Evolutionary conservation across 108 stramenopile genomes (phyloP).

Genomic region (Cyclostephanos invisitatus): DNA sequence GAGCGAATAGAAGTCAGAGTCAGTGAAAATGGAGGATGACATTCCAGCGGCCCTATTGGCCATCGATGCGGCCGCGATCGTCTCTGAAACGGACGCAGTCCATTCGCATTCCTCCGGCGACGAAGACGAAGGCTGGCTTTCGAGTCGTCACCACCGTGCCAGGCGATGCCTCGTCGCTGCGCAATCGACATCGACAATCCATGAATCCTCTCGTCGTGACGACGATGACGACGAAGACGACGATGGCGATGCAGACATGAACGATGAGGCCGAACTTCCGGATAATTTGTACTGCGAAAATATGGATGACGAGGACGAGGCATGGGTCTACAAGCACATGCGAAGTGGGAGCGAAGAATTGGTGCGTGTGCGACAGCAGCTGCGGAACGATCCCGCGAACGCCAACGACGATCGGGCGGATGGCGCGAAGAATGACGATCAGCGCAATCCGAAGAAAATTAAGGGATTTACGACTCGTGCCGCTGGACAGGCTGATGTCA

Average conservation of each 20-base stretch:
- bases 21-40: neutral
- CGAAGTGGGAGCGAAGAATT: constrained; percentile 60
- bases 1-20: neutral
- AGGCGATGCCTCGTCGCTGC: neutral
- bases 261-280: neutral
- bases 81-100: constrained; percentile 41
- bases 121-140: constrained; percentile 20
- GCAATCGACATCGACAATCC: constrained; percentile 11
- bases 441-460: constrained; percentile 2
- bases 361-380: constrained; percentile 22
- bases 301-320: constrained; percentile 84
- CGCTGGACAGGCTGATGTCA: neutral
- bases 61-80: constrained; percentile 15
- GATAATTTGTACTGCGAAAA: constrained; percentile 44
- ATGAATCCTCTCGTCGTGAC: constrained; percentile 4
- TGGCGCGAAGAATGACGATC: neutral
- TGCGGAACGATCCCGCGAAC: neutral
- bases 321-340: constrained; percentile 81
- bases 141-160: constrained; percentile 1
- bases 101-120: constrained; percentile 31
- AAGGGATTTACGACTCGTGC: neutral
- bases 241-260: constrained; percentile 17
- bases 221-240: constrained; percentile 17
- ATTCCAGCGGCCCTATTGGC: neutral
- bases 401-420: constrained; percentile 4